Evolutionary conservation across 169 alveolate species (phyloP), one percentile per base, ranked within the genome.

Genomic region (Cryptosporidium andersoni): DNA sequence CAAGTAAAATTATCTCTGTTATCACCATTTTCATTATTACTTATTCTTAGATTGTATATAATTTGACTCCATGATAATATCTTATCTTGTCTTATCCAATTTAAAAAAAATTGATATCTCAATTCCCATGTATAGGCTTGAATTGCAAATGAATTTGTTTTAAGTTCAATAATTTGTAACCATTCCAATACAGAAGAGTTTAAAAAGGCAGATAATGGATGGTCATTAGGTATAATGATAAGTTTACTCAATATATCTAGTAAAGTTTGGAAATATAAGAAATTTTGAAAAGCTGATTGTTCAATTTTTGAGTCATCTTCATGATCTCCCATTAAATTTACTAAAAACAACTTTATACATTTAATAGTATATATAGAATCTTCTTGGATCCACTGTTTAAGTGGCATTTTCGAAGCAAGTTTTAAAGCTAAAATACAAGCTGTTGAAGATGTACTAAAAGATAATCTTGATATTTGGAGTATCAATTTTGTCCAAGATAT

Each of bases 401-500:
- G 16, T 43, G 85, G 85, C 68, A 74, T 42, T 12, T 16, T 56
- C 34, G 64, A 25, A 5, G 60, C 39, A 25, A 74, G 16, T 48
- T 47, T 74, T 11, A 68, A 42, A n/a, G 43, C 58, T 36, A 74
- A 40, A 6, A 74, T 40, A 45, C 55, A 36, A 34, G 51, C 47
- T 3, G 68, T 74, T 0, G 74, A 43, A 48, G 43, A 58, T 11
- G 60, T 9, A 6, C 74, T 66, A 11, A 58, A 66, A 43, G 60
- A 58, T 2, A 74, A 51, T 25, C 60, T 74, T 37, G 85, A 68
- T 3, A 74, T 68, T 48, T 74, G 85, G 45, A 74, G 42, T 36
- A 74, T 64, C 25, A 74, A 45, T n/a, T 58, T 58, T 34, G 74
- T 74, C 85, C 85, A 74, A 6, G 55, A 68, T 58, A 74, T 74